Conservation (phyloP, 768 basidiomycete genomes). For the Tulasnella sp. region DNA sequence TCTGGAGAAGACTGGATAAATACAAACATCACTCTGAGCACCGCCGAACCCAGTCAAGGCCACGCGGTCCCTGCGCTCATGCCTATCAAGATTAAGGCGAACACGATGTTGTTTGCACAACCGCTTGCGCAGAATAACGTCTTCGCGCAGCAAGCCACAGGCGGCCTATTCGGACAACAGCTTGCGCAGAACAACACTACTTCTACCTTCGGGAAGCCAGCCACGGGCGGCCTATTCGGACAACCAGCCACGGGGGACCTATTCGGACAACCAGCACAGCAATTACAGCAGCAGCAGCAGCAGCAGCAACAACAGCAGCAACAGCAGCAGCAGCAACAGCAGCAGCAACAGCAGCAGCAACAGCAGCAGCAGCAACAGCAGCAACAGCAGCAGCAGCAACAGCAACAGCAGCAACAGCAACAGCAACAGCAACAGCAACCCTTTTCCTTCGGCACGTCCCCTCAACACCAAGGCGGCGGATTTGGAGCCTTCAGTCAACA, state of each 20-base stretch:
- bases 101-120: no score
- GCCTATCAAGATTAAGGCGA: slow-evolving; percentile 3
- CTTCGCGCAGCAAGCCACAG: neutral
- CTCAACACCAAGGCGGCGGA: no score
- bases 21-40: slow-evolving; percentile 42
- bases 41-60: slow-evolving; percentile 25
- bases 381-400: no score
- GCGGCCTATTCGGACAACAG: neutral
- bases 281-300: neutral
- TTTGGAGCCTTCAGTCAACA: no score
- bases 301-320: neutral
- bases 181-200: slow-evolving; percentile 15
- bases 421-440: no score
- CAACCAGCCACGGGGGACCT: no score
- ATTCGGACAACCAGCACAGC: neutral
- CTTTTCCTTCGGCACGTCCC: neutral
- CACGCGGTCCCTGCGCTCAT: slow-evolving; percentile 19
- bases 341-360: no score
- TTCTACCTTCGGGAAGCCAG: neutral
- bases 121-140: neutral
- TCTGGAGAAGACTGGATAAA: slow-evolving; percentile 55
- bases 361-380: no score
- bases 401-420: no score
- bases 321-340: neutral
- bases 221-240: slow-evolving; percentile 15